Evolutionary conservation across 257 asterid genomes (phyloP).

Genomic region (Catharanthus roseus): DNA sequence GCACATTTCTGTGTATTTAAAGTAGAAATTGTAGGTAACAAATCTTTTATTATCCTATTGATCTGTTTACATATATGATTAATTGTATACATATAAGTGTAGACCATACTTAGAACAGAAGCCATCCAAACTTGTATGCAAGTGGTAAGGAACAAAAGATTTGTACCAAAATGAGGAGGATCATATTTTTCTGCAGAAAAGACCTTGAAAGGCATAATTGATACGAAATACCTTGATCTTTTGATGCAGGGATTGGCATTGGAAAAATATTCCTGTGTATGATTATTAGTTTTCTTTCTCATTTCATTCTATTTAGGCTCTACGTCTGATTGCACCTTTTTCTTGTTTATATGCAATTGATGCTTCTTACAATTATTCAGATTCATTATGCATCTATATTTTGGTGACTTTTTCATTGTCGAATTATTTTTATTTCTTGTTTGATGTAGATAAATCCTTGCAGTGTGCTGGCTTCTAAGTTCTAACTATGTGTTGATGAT

Average conservation of each 20-base stretch:
- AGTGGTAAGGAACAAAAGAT: neutral
- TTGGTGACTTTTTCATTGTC: neutral
- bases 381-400: neutral
- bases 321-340: neutral
- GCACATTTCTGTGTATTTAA: neutral
- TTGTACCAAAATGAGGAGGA: neutral
- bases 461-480: neutral
- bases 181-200: neutral
- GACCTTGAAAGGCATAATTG: neutral
- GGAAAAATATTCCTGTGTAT: neutral
- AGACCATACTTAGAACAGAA: neutral
- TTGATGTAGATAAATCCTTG: neutral
- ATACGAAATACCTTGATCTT: neutral
- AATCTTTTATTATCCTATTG: neutral
- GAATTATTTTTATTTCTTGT: neutral
- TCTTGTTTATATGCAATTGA: neutral
- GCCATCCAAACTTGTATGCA: neutral
- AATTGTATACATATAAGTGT: neutral
- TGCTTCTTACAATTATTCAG: neutral
- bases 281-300: too few relatives aligned
- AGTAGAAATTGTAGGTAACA: neutral
- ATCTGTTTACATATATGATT: neutral
- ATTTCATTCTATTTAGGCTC: neutral
- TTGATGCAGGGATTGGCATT: neutral
- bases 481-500: neutral